Conservation (phyloP, 2,329 filamentous ascomycete genomes). For the Epichloe hybrida region DNA sequence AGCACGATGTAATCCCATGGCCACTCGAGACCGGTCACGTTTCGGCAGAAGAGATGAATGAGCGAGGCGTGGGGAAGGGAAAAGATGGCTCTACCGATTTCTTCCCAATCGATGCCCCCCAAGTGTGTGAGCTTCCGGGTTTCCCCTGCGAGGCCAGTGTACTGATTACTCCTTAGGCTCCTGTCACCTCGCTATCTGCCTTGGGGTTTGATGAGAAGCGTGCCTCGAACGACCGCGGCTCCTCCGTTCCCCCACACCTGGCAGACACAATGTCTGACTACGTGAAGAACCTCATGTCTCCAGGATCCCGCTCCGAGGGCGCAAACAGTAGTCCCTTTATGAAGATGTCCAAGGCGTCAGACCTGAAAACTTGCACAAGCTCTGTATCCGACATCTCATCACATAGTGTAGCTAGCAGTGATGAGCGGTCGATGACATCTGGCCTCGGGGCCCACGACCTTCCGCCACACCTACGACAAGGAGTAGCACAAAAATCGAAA, state of each 20-base stretch:
- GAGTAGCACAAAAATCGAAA: background rate
- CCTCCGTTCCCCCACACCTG: slow-evolving; percentile 1
- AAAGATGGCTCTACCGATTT: slow-evolving; percentile 12
- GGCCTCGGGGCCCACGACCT: background rate
- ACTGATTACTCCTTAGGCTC: slow-evolving; percentile 13
- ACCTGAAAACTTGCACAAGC: background rate
- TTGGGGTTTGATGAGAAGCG: slow-evolving; percentile 10
- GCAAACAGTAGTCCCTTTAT: background rate
- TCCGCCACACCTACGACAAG: background rate
- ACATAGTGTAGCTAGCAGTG: background rate
- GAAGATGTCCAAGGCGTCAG: background rate
- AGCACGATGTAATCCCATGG: slow-evolving; percentile 17
- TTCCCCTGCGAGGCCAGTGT: background rate
- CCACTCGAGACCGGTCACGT: slow-evolving; percentile 20
- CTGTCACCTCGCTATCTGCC: slow-evolving; percentile 11
- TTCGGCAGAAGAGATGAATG: slow-evolving; percentile 16
- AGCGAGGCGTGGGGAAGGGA: slow-evolving; percentile 6
- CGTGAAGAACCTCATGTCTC: background rate
- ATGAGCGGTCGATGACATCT: background rate
- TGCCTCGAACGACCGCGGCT: background rate
- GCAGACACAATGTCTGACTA: background rate
- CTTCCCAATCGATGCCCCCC: slow-evolving; percentile 10
- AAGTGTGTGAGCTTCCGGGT: slow-evolving; percentile 6
- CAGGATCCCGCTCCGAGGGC: background rate
- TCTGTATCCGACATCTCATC: background rate